phyloP scores from a whole-genome alignment of 805 yeast species.

The Wickerhamiella lipophila region DNA sequence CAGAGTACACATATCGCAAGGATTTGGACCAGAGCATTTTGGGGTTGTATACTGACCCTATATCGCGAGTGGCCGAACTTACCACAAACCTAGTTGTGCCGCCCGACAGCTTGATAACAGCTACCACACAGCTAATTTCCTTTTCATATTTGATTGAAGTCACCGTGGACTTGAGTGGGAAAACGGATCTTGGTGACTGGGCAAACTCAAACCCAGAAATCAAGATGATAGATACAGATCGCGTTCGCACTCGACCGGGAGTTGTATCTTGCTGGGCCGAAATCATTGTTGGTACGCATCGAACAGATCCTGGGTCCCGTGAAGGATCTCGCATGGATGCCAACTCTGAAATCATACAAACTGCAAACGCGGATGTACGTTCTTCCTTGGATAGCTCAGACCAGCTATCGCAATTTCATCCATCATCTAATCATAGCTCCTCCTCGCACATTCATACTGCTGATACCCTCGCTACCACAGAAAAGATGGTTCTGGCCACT shows the following conservation, averaged over 20 bases:
- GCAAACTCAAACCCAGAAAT: constrained; percentile 17
- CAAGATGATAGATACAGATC: constrained; percentile 54
- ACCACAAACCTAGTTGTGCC: constrained; percentile 62
- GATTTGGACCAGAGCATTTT: constrained; percentile 67
- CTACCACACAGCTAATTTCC: constrained; percentile 54
- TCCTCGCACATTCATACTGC: not conserved
- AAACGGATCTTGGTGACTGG: constrained; percentile 29
- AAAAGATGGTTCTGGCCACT: constrained; percentile 5
- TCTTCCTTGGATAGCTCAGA: constrained; percentile 7
- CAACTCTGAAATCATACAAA: constrained; percentile 4
- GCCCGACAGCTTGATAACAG: constrained; percentile 75
- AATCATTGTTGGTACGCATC: constrained; percentile 65
- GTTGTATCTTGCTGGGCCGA: constrained; percentile 74
- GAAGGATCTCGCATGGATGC: not conserved
- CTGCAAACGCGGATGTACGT: constrained; percentile 7
- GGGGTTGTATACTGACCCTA: constrained; percentile 69
- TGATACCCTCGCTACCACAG: not conserved
- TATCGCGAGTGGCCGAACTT: constrained; percentile 41
- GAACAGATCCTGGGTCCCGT: constrained; percentile 23
- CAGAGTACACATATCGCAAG: constrained; percentile 48
- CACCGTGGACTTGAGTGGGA: constrained; percentile 64
- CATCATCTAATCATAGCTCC: not conserved
- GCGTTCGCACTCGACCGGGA: constrained; percentile 58
- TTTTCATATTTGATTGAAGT: constrained; percentile 81
- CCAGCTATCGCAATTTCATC: not conserved